Base-by-base conservation (phyloP, 768 basidiomycete species). In the Gymnopilus junonius region DNA sequence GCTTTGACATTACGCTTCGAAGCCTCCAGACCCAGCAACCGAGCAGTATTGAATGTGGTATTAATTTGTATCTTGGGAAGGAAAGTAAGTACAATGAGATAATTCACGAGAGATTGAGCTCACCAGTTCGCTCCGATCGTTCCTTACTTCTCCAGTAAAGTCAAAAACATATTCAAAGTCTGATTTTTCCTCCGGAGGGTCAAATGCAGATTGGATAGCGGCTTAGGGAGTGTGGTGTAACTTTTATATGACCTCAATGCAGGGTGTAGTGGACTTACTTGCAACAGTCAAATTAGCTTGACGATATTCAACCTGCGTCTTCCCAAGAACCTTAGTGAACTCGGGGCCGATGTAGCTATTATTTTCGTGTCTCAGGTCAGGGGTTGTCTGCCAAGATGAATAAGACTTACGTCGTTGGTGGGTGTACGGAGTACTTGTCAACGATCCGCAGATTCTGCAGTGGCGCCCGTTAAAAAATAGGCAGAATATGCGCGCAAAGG, bases 111-210 rank as follows among this genome's bases (percentile, higher is more conserved):
- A 55, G 50, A 29, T 42, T 42, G 25, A 46, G 76, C 85, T 58
- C 72, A 91, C 92, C 82, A 87, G 79, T 74, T 93, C 92, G 31
- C 86, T 84, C 50, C 92, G 85, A 75, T 93, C 92, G 68, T 84
- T 83, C 59, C 85, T 84, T 60, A 92, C 79, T 74, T 95, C 93
- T 43, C 94, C 94, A 2, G 91, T 90, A 67, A 90, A 86, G 78
- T 95, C 94, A 74, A 94, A 94, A 21, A 95, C 90, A 75, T 91
- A 90, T 61, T 88, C 82, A 74, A 89, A 95, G 4, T 88, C 81
- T n/a, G 82, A 74, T 65, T 85, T 79, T 57, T 90, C 92, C 63
- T 85, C 84, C 1, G 88, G 85, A 8, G 92, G 89, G 61, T 91
- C 89, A 66, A 93, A 95, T 32, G 81, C 80, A 20, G 87, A 80